Evolutionary conservation across 1,284 basidiomycete species (phyloP), one percentile per base, ranked within the genome.

Genomic region (Moniliophthora roreri): DNA sequence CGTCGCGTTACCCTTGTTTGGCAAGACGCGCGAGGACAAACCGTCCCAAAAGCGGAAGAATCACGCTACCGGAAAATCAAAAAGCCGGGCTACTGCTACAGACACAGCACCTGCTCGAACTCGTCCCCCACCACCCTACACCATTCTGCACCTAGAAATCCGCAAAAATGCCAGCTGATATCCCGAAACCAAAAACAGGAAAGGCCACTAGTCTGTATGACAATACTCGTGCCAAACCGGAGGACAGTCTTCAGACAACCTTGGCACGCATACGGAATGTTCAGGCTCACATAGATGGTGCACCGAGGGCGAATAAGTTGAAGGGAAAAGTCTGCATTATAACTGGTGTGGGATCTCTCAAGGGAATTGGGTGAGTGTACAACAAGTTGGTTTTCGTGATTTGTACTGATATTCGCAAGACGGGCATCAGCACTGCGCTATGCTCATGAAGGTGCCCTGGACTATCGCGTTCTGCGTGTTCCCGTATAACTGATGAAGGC

Each of bases 261-360:
- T 38, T 57, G 11, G 73, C 79, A 5, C 81, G 92, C 18, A 75
- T 95, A 38, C 70, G 83, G 50, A 79, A 79, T 61, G 85, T 95
- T 53, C 85, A 86, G 64, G 76, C 80, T 0, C 93, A 95, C 58
- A 76, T 95, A 21, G 69, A 78, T 48, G 73, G 68, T 16, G 63
- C 80, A 28, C 78, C 85, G 28, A 78, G 87, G 35, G 73, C 76
- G 38, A 74, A 70, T 16, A 80, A 84, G 58, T 77, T 96, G 59
- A 78, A 79, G 62, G 85, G 79, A 59, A 96, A 95, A 70, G 91
- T 95, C n/a, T 92, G 89, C 63, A 81, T 97, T 59, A 82, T 97
- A 58, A 97, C 95, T 0, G 95, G 95, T 13, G 91, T 88, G 23
- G 87, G 87, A 23, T 93, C 90, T 16, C 64, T 89, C 59, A 86